These are phyloP conservation scores for Arxiozyma telluris DNA, from an alignment of 1,139 yeast species.

Conservation along the genomic window DNA sequence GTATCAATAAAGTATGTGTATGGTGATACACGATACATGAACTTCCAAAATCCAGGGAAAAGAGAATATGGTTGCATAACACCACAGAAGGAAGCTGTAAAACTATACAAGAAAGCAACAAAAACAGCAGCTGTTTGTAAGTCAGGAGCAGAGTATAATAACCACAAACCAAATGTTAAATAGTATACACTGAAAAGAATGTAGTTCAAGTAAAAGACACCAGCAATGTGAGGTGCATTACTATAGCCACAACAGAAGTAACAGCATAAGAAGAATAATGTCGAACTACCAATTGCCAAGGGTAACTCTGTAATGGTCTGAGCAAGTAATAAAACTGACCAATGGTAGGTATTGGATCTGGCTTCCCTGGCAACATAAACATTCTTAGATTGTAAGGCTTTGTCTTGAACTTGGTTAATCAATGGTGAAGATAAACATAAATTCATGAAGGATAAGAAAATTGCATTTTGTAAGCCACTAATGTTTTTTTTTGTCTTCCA, in stretches of 20 bases:
- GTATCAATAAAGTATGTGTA: slow-evolving; percentile 58
- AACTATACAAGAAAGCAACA: slow-evolving; percentile 42
- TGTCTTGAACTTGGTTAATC: slow-evolving; percentile 49
- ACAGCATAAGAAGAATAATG: slow-evolving; percentile 41
- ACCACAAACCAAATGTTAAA: slow-evolving; percentile 42
- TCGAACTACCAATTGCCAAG: slow-evolving; percentile 40
- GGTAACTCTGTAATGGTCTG: slow-evolving; percentile 46
- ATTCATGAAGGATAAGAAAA: slow-evolving; percentile 45
- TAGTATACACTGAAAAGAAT: slow-evolving; percentile 44
- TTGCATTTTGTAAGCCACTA: slow-evolving; percentile 44
- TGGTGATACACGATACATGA: slow-evolving; percentile 63
- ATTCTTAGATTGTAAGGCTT: slow-evolving; percentile 45
- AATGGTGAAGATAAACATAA: slow-evolving; percentile 45
- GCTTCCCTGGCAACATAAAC: slow-evolving; percentile 52
- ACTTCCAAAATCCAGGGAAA: slow-evolving; percentile 55
- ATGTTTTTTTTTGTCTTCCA: slow-evolving; percentile 43
- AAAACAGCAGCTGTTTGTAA: slow-evolving; percentile 51
- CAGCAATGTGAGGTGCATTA: slow-evolving; percentile 42
- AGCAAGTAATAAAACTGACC: slow-evolving; percentile 46
- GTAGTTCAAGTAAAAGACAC: slow-evolving; percentile 41
- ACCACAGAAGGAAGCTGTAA: slow-evolving; percentile 49
- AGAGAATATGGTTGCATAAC: slow-evolving; percentile 44
- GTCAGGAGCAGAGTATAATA: slow-evolving; percentile 48
- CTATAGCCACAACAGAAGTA: slow-evolving; percentile 48
- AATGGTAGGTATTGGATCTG: slow-evolving; percentile 53